Base-by-base conservation (phyloP, 78 protist genomes). In the Monocercomonoides exilis region DNA sequence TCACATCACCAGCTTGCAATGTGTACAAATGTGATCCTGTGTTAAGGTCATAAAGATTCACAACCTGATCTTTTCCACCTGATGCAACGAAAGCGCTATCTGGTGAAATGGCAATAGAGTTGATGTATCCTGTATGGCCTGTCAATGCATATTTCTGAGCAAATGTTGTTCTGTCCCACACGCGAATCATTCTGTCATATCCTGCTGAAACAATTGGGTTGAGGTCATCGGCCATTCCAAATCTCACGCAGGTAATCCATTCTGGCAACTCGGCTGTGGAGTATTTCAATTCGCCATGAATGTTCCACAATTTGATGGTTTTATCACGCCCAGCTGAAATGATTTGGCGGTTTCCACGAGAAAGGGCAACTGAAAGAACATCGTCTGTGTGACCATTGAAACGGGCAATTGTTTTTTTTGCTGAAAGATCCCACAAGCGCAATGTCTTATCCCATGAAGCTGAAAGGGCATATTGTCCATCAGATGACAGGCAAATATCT, bases 221-320 rank as follows among this genome's bases (percentile, higher is more conserved):
- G 77, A 1, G 1, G 1, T 63, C 41, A 1, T 1, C 63, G 79
- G 35, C 2, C 1, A 33, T 1, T 2, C 38, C n/a, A 70, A 80
- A 32, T 34, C 21, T 34, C 81, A 77, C 77, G n/a, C 34, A 33
- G 46, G 1, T 6, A 41, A 87, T 42, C 90, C 90, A 87, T 33
- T 87, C 85, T 1, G 42, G 29, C 44, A 45, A 81, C 11, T 34
- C 70, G 0, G 54, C 44, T 34, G 86, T 1, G 35, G 35, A 44
- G 36, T 89, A 3, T 45, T 35, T 85, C 46, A 38, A 46, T 11
- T 85, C 63, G 46, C 91, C 91, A 1, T 54, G n/a, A 2, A 43
- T 54, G 86, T 90, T 90, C 91, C 91, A 90, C 5, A 64, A 3
- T 29, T 35, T 1, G 43, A 90, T 90, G 84, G 89, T 85, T n/a